phyloP scores from a whole-genome alignment of 805 yeast species.

The Lipomyces lipofer region DNA sequence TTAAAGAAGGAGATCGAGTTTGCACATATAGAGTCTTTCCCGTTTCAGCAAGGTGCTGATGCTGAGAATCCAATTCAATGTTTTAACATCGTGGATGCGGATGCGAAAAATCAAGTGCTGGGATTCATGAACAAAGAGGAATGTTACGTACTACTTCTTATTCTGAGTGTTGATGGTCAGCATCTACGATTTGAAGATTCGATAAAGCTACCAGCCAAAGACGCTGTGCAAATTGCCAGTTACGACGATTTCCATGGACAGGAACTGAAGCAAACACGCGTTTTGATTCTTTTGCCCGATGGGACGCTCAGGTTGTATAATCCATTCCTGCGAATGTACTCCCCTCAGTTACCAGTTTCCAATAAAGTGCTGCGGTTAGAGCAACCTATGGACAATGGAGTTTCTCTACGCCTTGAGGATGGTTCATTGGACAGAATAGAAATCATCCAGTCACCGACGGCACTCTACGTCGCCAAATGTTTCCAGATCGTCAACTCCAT shows the following conservation, averaged over 20 bases:
- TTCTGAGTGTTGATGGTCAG: slow-evolving; percentile 39
- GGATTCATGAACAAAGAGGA: slow-evolving; percentile 51
- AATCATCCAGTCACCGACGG: slow-evolving; percentile 5
- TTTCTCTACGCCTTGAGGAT: slow-evolving; percentile 6
- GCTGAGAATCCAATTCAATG: neutral
- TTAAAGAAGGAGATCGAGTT: slow-evolving; percentile 36
- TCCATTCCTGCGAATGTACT: slow-evolving; percentile 56
- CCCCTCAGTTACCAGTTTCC: slow-evolving; percentile 35
- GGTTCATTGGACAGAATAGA: slow-evolving; percentile 10
- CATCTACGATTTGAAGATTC: slow-evolving; percentile 42
- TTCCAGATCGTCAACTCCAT: slow-evolving; percentile 5
- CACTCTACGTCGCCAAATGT: slow-evolving; percentile 3
- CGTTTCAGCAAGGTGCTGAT: slow-evolving; percentile 7
- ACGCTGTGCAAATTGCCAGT: slow-evolving; percentile 23
- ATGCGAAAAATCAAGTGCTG: slow-evolving; percentile 54
- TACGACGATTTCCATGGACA: too few relatives aligned
- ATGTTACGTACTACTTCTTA: slow-evolving; percentile 51
- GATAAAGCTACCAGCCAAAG: slow-evolving; percentile 39
- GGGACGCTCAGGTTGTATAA: slow-evolving; percentile 47
- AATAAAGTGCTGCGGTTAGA: slow-evolving; percentile 1
- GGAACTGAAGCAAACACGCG: slow-evolving; percentile 2
- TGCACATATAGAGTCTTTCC: slow-evolving; percentile 21
- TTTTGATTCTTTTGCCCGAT: slow-evolving; percentile 20
- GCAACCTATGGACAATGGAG: neutral
- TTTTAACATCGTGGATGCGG: slow-evolving; percentile 36